phyloP scores from a whole-genome alignment of 1,139 yeast species.

The Ogataea hybrid region DNA sequence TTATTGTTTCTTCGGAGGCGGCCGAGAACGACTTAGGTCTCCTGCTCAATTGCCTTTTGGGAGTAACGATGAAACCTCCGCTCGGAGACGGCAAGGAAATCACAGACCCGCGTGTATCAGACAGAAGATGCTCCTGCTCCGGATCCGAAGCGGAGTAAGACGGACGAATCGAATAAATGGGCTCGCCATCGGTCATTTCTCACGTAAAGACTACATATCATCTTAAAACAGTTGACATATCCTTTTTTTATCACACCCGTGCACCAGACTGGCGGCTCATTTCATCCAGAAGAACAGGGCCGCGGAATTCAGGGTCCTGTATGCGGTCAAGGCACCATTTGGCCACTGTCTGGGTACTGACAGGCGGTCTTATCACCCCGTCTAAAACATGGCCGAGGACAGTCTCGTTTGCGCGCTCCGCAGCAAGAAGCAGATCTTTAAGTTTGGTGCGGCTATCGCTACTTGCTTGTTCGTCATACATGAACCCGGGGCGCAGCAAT shows the following conservation, averaged over 20 bases:
- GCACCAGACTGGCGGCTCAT: constrained; percentile 29
- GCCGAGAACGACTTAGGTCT: constrained; percentile 15
- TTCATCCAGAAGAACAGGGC: constrained; percentile 59
- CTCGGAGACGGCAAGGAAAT: constrained; percentile 18
- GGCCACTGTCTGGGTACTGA: constrained; percentile 72
- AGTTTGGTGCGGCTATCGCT: constrained; percentile 35
- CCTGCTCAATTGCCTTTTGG: neutral
- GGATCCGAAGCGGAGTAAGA: neutral
- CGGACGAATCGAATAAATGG: neutral
- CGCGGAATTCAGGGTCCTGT: constrained; percentile 47
- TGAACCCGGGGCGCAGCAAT: constrained; percentile 75
- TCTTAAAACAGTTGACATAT: neutral
- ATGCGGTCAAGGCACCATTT: constrained; percentile 54
- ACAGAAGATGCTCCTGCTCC: neutral
- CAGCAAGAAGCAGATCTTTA: constrained; percentile 35
- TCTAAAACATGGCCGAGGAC: constrained; percentile 39
- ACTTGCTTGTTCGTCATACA: constrained; percentile 55
- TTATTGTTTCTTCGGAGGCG: neutral
- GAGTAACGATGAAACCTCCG: constrained; percentile 8
- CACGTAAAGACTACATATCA: neutral
- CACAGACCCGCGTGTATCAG: neutral
- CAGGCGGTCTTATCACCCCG: constrained; percentile 56
- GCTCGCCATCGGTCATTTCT: neutral
- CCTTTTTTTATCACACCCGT: constrained; percentile 7
- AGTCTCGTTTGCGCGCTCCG: constrained; percentile 44